These are phyloP conservation scores for Coemansia sp. DNA, from an alignment of 192 early-diverging fungal species.

Conservation along the genomic window DNA sequence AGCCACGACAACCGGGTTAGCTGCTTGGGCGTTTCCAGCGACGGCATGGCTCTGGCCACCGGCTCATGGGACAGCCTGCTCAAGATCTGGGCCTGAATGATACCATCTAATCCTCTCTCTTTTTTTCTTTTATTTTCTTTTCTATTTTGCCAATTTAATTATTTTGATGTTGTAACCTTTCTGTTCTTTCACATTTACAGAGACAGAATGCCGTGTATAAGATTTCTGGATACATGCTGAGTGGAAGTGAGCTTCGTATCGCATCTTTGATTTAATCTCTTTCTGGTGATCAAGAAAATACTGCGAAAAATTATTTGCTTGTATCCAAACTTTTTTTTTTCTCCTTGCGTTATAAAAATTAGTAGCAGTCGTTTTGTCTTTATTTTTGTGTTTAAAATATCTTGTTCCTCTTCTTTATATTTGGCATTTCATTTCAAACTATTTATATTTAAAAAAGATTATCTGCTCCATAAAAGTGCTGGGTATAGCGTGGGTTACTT, in stretches of 20 bases:
- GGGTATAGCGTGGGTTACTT: background rate
- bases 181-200: background rate
- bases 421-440: background rate
- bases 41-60: constrained; percentile 98
- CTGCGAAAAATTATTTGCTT: too few species aligned
- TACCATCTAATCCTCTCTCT: background rate
- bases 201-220: too few species aligned
- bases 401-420: background rate
- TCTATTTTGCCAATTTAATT: background rate
- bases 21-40: constrained; percentile 93
- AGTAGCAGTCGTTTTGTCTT: too few species aligned
- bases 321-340: background rate
- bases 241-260: too few species aligned
- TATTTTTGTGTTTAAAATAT: too few species aligned
- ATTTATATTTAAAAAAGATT: background rate
- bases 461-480: too few species aligned
- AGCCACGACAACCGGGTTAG: constrained; percentile 97
- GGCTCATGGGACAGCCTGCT: constrained; percentile 98
- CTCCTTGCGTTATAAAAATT: too few species aligned
- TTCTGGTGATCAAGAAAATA: too few species aligned
- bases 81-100: constrained; percentile 71
- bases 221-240: too few species aligned
- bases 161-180: background rate
- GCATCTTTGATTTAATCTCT: too few species aligned
- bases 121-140: constrained; percentile 1